A percentile compares a stretch with the other conserved stretches of the same genome.
These are phyloP conservation scores for Trichophyton benhamiae DNA, from an alignment of 2,329 filamentous ascomycete genomes.

Conservation along the genomic window DNA sequence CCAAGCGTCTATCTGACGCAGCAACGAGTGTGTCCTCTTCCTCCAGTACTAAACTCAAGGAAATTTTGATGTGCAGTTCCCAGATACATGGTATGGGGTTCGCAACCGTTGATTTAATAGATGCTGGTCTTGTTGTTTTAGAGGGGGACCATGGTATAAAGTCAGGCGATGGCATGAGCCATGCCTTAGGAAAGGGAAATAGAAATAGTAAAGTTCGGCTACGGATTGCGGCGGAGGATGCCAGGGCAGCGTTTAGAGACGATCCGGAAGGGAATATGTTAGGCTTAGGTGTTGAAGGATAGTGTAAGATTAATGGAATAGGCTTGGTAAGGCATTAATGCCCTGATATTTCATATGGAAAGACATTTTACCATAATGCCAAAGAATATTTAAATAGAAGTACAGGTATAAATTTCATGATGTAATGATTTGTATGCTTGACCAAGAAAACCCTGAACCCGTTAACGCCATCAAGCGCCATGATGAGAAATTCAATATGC, in stretches of 20 bases:
- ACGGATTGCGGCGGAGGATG: constrained; percentile 79
- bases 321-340: not conserved
- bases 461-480: constrained; percentile 5
- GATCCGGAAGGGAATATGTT: constrained; percentile 76
- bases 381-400: not conserved
- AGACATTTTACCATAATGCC: not conserved
- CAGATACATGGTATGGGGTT: constrained; percentile 50
- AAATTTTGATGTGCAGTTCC: constrained; percentile 42
- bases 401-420: not conserved
- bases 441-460: not conserved
- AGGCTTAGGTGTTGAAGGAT: constrained; percentile 43
- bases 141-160: constrained; percentile 39
- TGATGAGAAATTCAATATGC: constrained; percentile 8
- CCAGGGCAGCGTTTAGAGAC: constrained; percentile 74
- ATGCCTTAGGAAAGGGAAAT: constrained; percentile 57
- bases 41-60: constrained; percentile 45
- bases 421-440: not conserved
- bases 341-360: not conserved
- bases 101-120: constrained; percentile 71
- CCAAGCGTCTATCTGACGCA: constrained; percentile 49
- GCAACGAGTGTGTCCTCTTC: constrained; percentile 37
- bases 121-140: constrained; percentile 75
- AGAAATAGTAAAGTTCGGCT: constrained; percentile 77
- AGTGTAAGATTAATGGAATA: not conserved
- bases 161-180: constrained; percentile 18